These are phyloP conservation scores for Draba incana DNA, from an alignment of 345 rosid species.

Conservation along the genomic window DNA sequence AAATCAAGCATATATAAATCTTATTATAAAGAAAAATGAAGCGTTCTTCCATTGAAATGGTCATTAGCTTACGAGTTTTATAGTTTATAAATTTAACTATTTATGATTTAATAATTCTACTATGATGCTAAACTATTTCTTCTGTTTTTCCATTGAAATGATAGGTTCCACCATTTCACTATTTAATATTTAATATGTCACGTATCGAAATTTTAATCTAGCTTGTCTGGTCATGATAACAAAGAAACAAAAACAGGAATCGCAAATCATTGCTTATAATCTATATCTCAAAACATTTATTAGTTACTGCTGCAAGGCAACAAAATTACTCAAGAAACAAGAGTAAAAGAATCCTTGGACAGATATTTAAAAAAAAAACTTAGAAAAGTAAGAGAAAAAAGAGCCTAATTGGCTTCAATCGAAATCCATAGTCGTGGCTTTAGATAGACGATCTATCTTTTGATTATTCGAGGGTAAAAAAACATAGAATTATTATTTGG, in stretches of 20 bases:
- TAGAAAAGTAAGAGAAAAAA: neutral
- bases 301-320: slow-evolving; percentile 23
- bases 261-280: slow-evolving; percentile 17
- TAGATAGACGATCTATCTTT: slow-evolving; percentile 40
- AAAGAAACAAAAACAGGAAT: slow-evolving; percentile 11
- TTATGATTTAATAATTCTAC: no score
- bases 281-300: slow-evolving; percentile 8
- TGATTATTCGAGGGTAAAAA: slow-evolving; percentile 18
- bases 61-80: no score
- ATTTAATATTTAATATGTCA: neutral
- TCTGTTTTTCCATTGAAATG: slow-evolving; percentile 6
- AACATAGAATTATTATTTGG: neutral
- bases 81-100: no score
- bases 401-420: slow-evolving; percentile 24
- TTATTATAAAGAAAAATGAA: neutral
- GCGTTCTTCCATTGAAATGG: no score
- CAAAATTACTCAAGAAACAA: slow-evolving; percentile 24
- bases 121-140: no score
- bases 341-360: slow-evolving; percentile 8
- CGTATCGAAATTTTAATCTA: slow-evolving; percentile 26
- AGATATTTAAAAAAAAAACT: neutral
- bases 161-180: slow-evolving; percentile 22
- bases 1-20: slow-evolving; percentile 25
- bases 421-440: slow-evolving; percentile 18
- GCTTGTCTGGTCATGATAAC: slow-evolving; percentile 19